These are phyloP conservation scores for Scleroderma bovista DNA, from an alignment of 768 basidiomycete genomes.

Conservation along the genomic window DNA sequence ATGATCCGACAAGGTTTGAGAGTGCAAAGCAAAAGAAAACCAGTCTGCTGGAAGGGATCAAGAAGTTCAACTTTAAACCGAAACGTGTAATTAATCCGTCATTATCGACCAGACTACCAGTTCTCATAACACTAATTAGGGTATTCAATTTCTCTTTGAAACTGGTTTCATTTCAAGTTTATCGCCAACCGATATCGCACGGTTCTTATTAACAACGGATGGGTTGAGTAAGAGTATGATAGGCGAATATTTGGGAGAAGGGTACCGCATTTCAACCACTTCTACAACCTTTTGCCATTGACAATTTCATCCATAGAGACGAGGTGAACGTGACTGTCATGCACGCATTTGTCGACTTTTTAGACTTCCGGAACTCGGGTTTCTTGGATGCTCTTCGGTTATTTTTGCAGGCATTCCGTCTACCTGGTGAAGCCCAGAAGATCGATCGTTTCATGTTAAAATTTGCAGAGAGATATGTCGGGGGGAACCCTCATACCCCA, in stretches of 20 bases:
- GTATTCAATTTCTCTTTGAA: constrained; percentile 83
- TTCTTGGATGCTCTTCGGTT: constrained; percentile 88
- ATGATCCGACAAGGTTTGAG: constrained; percentile 91
- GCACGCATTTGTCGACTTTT: constrained; percentile 94
- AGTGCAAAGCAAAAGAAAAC: constrained; percentile 97
- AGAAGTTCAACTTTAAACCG: constrained; percentile 98
- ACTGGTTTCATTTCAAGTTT: constrained; percentile 77
- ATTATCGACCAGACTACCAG: background rate
- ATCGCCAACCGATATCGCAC: constrained; percentile 72
- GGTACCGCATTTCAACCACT: constrained; percentile 44
- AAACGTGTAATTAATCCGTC: constrained; percentile 62
- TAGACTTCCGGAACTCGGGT: constrained; percentile 75
- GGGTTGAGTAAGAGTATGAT: constrained; percentile 95
- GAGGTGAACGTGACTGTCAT: constrained; percentile 87
- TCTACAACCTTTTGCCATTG: constrained; percentile 1
- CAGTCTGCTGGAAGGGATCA: constrained; percentile 89
- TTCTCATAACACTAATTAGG: constrained; percentile 40
- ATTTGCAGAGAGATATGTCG: constrained; percentile 95
- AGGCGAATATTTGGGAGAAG: constrained; percentile 97
- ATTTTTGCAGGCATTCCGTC: constrained; percentile 92
- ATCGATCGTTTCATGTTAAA: constrained; percentile 99
- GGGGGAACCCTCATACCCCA: constrained; percentile 73
- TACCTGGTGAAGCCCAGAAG: constrained; percentile 97
- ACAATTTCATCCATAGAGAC: constrained; percentile 47
- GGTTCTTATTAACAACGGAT: constrained; percentile 82